phyloP scores from a whole-genome alignment of 345 rosid genomes.

The Limnanthes douglasii region DNA sequence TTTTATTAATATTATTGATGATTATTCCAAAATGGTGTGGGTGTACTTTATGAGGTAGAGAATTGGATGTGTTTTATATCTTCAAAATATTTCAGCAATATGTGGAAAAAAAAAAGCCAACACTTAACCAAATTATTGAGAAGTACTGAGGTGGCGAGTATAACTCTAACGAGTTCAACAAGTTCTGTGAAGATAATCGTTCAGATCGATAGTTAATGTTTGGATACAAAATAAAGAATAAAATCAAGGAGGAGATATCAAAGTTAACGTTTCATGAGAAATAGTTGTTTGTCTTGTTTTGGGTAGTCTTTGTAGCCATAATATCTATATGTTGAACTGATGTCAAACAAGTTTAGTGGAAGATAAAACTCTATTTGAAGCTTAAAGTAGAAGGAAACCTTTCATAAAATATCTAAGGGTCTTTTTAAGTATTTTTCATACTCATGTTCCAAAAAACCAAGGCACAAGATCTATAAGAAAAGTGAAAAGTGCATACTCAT shows the following conservation, averaged over 20 bases:
- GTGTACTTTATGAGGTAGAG: too few relatives aligned
- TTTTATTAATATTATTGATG: too few relatives aligned
- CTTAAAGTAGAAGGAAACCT: not conserved
- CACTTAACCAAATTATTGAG: not conserved
- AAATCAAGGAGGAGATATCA: not conserved
- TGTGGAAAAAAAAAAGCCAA: not conserved
- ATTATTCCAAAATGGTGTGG: too few relatives aligned
- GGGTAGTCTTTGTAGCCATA: too few relatives aligned
- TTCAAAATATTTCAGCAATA: not conserved
- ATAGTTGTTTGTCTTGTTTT: too few relatives aligned
- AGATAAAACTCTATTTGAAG: not conserved
- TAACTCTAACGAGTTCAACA: not conserved
- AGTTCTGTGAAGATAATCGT: not conserved
- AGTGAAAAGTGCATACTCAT: too few relatives aligned
- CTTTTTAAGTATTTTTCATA: not conserved
- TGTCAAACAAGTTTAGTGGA: not conserved
- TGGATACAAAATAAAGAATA: not conserved
- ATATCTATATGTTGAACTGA: not conserved
- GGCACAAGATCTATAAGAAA: not conserved
- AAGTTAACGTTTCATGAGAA: not conserved
- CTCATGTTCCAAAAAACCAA: not conserved
- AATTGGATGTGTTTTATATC: too few relatives aligned
- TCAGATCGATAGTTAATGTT: not conserved
- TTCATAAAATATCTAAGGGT: not conserved
- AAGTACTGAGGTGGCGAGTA: not conserved